Percentiles rank a stretch among this genome's conserved stretches.
Conservation (phyloP, 164 flowering plant genomes). For the Berberis thunbergii region DNA sequence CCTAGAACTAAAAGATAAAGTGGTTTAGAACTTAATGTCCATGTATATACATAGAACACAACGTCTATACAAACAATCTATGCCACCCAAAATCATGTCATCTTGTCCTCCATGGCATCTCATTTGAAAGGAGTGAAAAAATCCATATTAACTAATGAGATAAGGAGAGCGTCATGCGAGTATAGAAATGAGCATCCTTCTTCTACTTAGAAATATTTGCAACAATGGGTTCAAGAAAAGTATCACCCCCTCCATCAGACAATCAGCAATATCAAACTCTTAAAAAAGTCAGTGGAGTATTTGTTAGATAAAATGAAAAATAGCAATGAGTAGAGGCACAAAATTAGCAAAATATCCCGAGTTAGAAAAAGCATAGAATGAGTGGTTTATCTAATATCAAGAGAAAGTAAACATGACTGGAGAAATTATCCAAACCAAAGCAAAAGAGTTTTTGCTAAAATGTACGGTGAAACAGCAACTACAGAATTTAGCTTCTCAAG, state of each 20-base stretch:
- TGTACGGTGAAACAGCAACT: not conserved
- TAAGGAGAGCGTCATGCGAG: not conserved
- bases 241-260: not conserved
- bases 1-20: too few species aligned
- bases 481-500: not conserved
- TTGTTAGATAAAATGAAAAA: not conserved
- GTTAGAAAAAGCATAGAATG: too few species aligned
- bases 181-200: constrained; percentile 1
- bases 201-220: constrained; percentile 2
- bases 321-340: not conserved
- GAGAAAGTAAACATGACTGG: not conserved
- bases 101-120: too few species aligned
- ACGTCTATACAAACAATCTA: too few species aligned
- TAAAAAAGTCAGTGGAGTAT: not conserved
- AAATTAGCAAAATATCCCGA: not conserved
- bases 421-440: constrained; percentile 4
- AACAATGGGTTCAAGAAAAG: not conserved
- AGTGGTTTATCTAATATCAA: not conserved
- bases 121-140: too few species aligned
- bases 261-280: constrained; percentile 2
- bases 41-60: too few species aligned
- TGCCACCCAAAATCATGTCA: too few species aligned
- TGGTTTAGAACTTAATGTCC: too few species aligned
- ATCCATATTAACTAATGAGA: not conserved
- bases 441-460: constrained; percentile 6